Percentiles rank a stretch among this genome's conserved stretches.
Conservation (phyloP, 768 basidiomycete genomes). For the Mycena latifolia region DNA sequence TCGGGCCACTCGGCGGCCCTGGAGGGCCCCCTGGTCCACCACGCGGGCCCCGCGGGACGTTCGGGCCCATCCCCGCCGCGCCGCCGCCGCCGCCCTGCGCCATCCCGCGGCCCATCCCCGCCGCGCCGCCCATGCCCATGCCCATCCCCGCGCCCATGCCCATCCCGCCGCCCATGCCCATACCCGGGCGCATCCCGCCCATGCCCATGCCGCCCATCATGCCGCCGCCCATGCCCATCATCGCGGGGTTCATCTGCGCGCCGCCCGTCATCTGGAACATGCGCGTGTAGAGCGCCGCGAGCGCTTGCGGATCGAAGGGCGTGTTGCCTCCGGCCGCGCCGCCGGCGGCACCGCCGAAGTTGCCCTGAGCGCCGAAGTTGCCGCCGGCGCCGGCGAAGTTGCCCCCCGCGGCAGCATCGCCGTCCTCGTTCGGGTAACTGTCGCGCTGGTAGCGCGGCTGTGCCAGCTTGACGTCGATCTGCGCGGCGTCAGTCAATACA, state of each 20-base stretch:
- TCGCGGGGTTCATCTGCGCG: constrained; percentile 66
- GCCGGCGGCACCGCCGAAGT: constrained; percentile 36
- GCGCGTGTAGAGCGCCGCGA: constrained; percentile 93
- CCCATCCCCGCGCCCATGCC: constrained; percentile 58
- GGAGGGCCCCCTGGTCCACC: constrained; percentile 57
- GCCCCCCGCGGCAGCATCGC: constrained; percentile 49
- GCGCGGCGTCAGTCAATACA: neutral
- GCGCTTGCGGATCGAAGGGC: constrained; percentile 92
- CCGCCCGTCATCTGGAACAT: constrained; percentile 91
- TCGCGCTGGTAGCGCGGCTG: constrained; percentile 90
- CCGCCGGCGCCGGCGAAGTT: constrained; percentile 56
- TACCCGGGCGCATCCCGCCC: constrained; percentile 58
- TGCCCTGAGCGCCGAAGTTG: constrained; percentile 48
- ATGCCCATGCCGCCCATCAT: constrained; percentile 41
- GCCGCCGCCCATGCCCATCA: constrained; percentile 57
- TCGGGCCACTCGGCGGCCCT: constrained; percentile 58
- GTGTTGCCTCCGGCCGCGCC: constrained; percentile 59
- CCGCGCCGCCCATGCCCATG: constrained; percentile 56
- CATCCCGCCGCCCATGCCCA: constrained; percentile 24
- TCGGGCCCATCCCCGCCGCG: constrained; percentile 55
- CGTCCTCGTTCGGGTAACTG: constrained; percentile 66
- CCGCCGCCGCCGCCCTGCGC: constrained; percentile 55
- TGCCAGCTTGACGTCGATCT: constrained; percentile 98
- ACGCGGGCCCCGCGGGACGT: constrained; percentile 75
- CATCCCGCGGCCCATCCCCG: constrained; percentile 52